These are phyloP conservation scores for Eucalyptus polyanthemos DNA, from an alignment of 345 rosid species.

Conservation along the genomic window DNA sequence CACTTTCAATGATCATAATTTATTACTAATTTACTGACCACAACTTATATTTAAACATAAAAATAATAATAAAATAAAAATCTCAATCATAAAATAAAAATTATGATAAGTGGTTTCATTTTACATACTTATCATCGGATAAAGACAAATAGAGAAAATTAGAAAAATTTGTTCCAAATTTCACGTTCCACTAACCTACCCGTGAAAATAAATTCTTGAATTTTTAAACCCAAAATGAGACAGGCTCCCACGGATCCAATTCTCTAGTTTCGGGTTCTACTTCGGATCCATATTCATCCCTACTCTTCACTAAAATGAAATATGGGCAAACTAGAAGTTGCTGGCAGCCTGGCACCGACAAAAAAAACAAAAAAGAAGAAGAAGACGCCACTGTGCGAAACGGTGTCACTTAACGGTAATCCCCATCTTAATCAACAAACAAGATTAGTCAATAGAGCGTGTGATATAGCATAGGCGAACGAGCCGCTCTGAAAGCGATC, in stretches of 20 bases:
- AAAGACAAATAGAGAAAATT: too few species aligned
- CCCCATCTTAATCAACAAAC: not conserved
- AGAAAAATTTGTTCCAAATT: rapidly evolving
- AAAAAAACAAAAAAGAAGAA: not conserved
- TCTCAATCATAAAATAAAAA: rapidly evolving
- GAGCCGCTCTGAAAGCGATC: not conserved
- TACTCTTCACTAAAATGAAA: not conserved
- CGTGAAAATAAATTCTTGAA: rapidly evolving
- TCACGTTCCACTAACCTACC: too few species aligned
- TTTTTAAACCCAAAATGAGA: rapidly evolving
- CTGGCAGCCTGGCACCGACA: not conserved
- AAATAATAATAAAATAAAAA: too few species aligned
- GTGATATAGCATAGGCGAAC: not conserved
- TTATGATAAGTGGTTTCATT: too few species aligned
- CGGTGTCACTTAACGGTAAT: not conserved
- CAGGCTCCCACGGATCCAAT: too few species aligned
- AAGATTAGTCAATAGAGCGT: not conserved
- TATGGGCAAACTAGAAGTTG: not conserved
- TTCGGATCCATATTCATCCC: too few species aligned
- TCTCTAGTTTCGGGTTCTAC: too few species aligned
- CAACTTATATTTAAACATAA: too few species aligned
- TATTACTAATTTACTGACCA: rapidly evolving
- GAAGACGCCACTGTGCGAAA: not conserved
- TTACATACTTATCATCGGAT: rapidly evolving
- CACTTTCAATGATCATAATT: rapidly evolving